Base-by-base conservation (phyloP, 208 protist species). In the Leishmania tropica region DNA sequence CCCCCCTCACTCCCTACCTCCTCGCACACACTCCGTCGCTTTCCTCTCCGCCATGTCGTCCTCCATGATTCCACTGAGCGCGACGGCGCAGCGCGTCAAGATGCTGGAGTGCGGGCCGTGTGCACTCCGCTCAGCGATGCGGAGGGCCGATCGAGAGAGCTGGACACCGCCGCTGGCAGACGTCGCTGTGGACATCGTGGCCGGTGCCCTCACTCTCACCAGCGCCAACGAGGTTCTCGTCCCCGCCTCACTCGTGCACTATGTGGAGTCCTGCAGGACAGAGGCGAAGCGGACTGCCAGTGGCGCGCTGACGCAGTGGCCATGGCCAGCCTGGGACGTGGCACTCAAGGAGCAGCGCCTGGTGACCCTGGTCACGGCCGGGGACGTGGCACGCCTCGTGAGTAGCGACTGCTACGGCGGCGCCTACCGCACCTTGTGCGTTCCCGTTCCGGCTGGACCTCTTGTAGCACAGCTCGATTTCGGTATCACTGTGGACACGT, bases 381-480 rank as follows among this genome's bases (percentile, higher is more conserved):
- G 54, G 40, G 77, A 81, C 28, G 82, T 62, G 5, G 42, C 51
- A 7, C 73, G 35, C 6, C 62, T 85, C 51, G 58, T 81, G 6
- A 51, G 35, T 45, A 79, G 77, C 62, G n/a, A 64, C 45, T 51
- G 31, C 37, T 81, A 79, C 42, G 40, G 81, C 48, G 83, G 85
- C 51, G 76, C 85, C 24, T 51, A 78, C 28, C 87, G 83, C 78
- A 79, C 60, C 17, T 68, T 95, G 17, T 96, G 92, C 64, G 83
- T 97, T 17, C 87, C 88, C 37, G 90, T 96, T 24, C 95, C 95
- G 4, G 85, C 89, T n/a, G 92, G 92, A 1, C 92, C 93, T 11
- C 85, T 97, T 7, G 68, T 83, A 5, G 82, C 95, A 6, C 88
- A 83, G 77, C 83, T 97, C 76, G 78, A 89, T 47, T 96, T 97